Percentiles rank a stretch among this genome's conserved stretches.
These are phyloP conservation scores for Naganishia vishniacii DNA, from an alignment of 768 basidiomycete genomes.

Conservation along the genomic window DNA sequence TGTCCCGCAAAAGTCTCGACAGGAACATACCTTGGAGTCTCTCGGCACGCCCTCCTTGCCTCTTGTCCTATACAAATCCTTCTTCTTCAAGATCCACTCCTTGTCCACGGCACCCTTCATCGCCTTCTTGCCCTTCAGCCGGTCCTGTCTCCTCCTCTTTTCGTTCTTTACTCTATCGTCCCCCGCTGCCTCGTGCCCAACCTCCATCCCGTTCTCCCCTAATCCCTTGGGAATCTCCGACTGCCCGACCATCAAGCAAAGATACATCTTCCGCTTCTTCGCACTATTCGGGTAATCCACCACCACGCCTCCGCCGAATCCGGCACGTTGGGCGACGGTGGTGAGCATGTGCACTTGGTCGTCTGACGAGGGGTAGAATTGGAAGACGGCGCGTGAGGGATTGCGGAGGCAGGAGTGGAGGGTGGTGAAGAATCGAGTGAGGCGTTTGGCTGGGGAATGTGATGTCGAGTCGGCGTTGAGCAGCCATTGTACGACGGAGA, in stretches of 20 bases:
- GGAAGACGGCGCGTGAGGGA: slow-evolving; percentile 80
- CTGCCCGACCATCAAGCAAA: slow-evolving; percentile 84
- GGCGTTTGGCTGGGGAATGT: slow-evolving; percentile 51
- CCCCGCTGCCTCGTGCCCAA: slow-evolving; percentile 35
- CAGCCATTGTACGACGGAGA: slow-evolving; percentile 98
- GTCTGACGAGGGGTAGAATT: slow-evolving; percentile 97
- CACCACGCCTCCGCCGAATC: slow-evolving; percentile 92
- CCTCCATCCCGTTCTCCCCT: slow-evolving; percentile 53
- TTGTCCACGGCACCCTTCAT: slow-evolving; percentile 53
- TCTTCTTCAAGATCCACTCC: slow-evolving; percentile 95
- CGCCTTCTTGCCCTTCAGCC: slow-evolving; percentile 64
- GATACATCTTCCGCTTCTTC: slow-evolving; percentile 88
- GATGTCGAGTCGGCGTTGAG: slow-evolving; percentile 89
- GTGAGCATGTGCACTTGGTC: slow-evolving; percentile 96
- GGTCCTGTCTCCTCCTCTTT: slow-evolving; percentile 71
- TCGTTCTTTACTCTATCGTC: slow-evolving; percentile 54
- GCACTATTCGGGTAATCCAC: slow-evolving; percentile 97
- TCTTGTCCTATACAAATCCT: slow-evolving; percentile 57
- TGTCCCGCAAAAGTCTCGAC: too few relatives aligned
- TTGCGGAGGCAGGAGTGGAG: slow-evolving; percentile 50
- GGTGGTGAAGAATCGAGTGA: slow-evolving; percentile 80
- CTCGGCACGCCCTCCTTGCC: slow-evolving; percentile 56
- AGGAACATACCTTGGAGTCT: slow-evolving; percentile 49
- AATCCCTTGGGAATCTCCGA: slow-evolving; percentile 74
- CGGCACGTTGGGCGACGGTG: slow-evolving; percentile 82